A percentile compares a stretch with the other conserved stretches of the same genome.
Evolutionary conservation across 73 alveolate genomes (phyloP).

Genomic region (Paramecium primaurelia): DNA sequence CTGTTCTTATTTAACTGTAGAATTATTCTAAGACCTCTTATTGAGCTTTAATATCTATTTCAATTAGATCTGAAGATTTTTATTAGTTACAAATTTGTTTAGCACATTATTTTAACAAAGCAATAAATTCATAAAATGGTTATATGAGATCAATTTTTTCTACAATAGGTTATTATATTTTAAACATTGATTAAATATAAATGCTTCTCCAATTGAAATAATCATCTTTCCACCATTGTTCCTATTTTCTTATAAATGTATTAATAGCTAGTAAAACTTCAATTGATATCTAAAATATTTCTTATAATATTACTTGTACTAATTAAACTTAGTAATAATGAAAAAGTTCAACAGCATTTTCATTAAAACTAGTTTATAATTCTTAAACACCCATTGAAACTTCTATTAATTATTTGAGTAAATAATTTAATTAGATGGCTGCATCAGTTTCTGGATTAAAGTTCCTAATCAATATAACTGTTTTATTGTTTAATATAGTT

Average conservation of each 20-base stretch:
- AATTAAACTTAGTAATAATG: neutral
- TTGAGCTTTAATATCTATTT: neutral
- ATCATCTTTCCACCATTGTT: constrained; percentile 22
- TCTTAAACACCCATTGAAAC: neutral
- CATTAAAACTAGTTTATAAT: constrained; percentile 8
- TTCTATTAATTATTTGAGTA: neutral
- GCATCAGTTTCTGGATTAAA: constrained; percentile 21
- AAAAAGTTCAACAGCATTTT: neutral
- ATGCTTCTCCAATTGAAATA: constrained; percentile 19
- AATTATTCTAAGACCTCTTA: neutral
- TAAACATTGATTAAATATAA: neutral
- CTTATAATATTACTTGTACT: neutral
- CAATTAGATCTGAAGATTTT: neutral
- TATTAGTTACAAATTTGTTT: neutral
- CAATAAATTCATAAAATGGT: neutral
- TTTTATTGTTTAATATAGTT: neutral
- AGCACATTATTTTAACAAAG: neutral
- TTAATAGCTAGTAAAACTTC: neutral
- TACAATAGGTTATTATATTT: neutral
- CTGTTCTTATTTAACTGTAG: neutral
- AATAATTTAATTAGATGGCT: neutral
- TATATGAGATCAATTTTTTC: neutral
- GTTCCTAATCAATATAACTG: neutral
- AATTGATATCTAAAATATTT: neutral
- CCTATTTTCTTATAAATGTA: neutral